Evolutionary conservation across 352 stramenopile species (phyloP), one percentile per base, ranked within the genome.

Genomic region (Pythium phragmiticola): DNA sequence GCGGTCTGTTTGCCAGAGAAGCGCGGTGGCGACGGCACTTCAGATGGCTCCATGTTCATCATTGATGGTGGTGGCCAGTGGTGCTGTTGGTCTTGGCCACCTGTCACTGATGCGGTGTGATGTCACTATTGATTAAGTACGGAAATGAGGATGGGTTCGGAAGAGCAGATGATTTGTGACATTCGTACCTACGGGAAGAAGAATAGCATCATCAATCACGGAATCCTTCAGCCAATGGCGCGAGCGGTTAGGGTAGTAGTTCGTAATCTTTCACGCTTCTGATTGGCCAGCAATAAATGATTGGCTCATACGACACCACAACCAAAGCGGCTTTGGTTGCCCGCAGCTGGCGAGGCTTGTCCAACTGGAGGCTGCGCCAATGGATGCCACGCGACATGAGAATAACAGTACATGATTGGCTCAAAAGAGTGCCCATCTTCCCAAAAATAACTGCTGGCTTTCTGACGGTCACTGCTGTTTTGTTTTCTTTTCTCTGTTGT

Each of bases 1-100:
- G 84, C 39, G 28, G 21, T n/a, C 19, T 26, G 41, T 50, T 81
- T 75, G 13, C 84, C 84, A 0, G 84, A 92, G 59, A 92, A 92
- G 48, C 80, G 81, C 45, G 69, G 70, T 14, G 81, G 84, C 21
- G 52, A 30, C 41, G 26, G 16, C 7, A 49, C 51, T 19, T 53
- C 63, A 58, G 65, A 56, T 65, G 63, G 63, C 55, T 70, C 59
- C 65, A 72, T 72, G 28, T 57, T 67, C 37, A 17, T 57, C 26
- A 3, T 19, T 36, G 28, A 34, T 23, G 47, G 5, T 23, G 47
- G 5, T 36, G 19, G n/a, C 16, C 14, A 50, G 41, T 39, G 53
- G 17, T 21, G 21, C 3, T 42, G 37, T 16, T 4, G 2, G 8
- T 42, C 36, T 1, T 11, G 2, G 37, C 9, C 37, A 42, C 37